Evolutionary conservation across 768 basidiomycete species (phyloP).

Genomic region (Macrolepiota fuliginosa): DNA sequence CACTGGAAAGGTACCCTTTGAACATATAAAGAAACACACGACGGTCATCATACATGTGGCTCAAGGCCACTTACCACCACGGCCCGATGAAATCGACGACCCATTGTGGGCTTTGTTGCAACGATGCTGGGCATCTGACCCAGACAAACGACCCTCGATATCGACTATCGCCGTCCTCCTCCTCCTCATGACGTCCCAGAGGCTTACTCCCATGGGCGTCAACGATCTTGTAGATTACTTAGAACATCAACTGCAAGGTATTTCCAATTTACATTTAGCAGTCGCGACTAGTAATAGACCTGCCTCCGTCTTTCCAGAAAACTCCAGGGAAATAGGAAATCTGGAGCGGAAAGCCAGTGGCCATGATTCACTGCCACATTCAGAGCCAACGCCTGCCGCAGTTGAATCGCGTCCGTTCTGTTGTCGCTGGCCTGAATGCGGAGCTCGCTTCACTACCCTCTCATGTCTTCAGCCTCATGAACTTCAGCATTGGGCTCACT

Average conservation of each 20-base stretch:
- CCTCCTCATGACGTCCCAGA: background rate
- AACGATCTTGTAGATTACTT: background rate
- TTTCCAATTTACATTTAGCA: too few relatives aligned
- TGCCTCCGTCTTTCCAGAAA: too few relatives aligned
- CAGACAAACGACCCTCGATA: slow-evolving; percentile 10
- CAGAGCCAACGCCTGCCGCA: background rate
- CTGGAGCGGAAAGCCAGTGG: too few relatives aligned
- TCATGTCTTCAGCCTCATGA: background rate
- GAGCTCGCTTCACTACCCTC: background rate
- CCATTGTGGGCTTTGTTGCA: slow-evolving; percentile 11
- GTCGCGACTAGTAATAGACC: too few relatives aligned
- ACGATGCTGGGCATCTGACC: slow-evolving; percentile 12
- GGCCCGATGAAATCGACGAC: slow-evolving; percentile 10
- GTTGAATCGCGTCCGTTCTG: background rate
- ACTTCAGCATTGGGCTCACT: background rate
- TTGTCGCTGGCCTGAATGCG: slow-evolving; percentile 3
- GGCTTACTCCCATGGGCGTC: background rate
- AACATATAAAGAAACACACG: slow-evolving; percentile 11
- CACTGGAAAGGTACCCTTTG: slow-evolving; percentile 15
- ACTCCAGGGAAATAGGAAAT: too few relatives aligned
- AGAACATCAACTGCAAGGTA: too few relatives aligned
- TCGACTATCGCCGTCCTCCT: background rate
- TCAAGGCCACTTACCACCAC: slow-evolving; percentile 3
- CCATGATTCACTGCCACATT: too few relatives aligned
- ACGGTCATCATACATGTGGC: slow-evolving; percentile 13